These are phyloP conservation scores for Penicillium paneum DNA, from an alignment of 2,329 filamentous ascomycete species.

Conservation along the genomic window DNA sequence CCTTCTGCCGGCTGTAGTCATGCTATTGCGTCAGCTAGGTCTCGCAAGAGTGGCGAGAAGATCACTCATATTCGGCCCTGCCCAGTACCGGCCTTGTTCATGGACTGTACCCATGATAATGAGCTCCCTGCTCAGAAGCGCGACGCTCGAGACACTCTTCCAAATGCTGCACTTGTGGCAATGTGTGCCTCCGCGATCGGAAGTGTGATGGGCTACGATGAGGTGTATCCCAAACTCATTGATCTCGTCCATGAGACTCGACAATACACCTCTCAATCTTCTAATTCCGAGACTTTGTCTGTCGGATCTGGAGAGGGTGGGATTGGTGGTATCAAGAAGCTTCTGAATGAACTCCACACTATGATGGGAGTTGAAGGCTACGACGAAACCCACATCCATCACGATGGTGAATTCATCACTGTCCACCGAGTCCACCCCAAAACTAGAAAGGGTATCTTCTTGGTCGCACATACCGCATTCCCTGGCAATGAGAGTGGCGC, in stretches of 20 bases:
- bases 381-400: conserved; percentile 92
- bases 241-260: conserved; percentile 88
- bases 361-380: conserved; percentile 95
- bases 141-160: conserved; percentile 87
- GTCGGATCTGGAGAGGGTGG: conserved; percentile 72
- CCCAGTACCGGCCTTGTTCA: conserved; percentile 89
- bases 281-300: conserved; percentile 50
- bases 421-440: conserved; percentile 92
- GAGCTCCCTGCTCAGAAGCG: conserved; percentile 93
- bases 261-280: conserved; percentile 75
- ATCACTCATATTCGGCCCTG: conserved; percentile 80
- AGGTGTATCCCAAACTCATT: conserved; percentile 90
- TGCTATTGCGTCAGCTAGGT: conserved; percentile 35
- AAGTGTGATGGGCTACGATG: conserved; percentile 97
- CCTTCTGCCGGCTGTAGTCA: conserved; percentile 61
- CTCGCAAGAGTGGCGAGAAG: conserved; percentile 52
- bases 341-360: conserved; percentile 91
- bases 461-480: conserved; percentile 95
- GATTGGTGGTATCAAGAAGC: conserved; percentile 85
- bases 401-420: conserved; percentile 93
- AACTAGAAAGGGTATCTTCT: conserved; percentile 87
- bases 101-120: conserved; percentile 99
- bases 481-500: conserved; percentile 84
- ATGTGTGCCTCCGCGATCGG: conserved; percentile 95
- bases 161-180: conserved; percentile 87